Evolutionary conservation across 306 rosid species (phyloP), one percentile per base, ranked within the genome.

Genomic region (Fragaria vesca): DNA sequence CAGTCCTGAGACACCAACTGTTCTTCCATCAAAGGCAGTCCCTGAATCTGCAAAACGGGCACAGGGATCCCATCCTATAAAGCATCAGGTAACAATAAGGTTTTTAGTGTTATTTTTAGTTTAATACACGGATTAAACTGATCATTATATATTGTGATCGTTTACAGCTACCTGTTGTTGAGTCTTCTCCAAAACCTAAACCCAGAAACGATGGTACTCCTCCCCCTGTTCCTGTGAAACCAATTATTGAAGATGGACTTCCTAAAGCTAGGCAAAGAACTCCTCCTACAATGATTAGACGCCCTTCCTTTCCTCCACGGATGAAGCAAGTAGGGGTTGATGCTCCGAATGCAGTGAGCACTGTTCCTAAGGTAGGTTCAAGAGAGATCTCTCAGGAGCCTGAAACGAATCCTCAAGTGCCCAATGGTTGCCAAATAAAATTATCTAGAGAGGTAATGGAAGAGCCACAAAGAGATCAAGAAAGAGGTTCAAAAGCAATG

Each of bases 231-330:
- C 79, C 89, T 66, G 32, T 75, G 45, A 96, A 93, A 83, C 97
- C 83, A 76, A 77, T 79, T 70, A 86, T 81, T 71, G 99, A 86
- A 73, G 98, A 91, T 77, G 97, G 96, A 76, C 75, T 87, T 89
- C 79, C 89, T 17, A 96, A 79, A 81, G 79, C 89, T 50, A 86
- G 93, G 86, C 97, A 86, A 85, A 84, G 81, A 86, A 96, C 96
- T 18, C 98, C 99, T 32, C 96, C 99, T n/a, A 81, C 72, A 77
- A 73, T 87, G 68, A 88, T 84, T 52, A 83, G 86, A 76, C 89
- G 93, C 40, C 78, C 89, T 34, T 76, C 97, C 26, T 91, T 90
- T 85, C 85, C 91, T 2, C 90, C 78, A 58, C 81, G 88, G 76
- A 79, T 80, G 84, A 91, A 82, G 91, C 89, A 88, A 81, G 83